Conservation (phyloP, 2,329 filamentous ascomycete genomes). For the Capronia coronata region DNA sequence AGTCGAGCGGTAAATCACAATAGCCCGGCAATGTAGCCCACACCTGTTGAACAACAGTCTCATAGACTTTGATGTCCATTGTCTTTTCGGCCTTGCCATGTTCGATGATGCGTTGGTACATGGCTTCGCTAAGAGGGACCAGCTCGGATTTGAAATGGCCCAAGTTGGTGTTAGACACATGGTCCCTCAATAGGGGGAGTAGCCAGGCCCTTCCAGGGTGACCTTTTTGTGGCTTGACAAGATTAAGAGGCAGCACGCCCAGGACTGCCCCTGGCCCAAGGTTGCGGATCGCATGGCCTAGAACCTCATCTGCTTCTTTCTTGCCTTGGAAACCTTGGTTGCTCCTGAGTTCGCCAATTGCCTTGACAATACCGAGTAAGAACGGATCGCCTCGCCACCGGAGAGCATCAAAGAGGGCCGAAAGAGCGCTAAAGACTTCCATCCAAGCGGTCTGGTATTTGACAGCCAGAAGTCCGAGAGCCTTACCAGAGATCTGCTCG, state of each 20-base stretch:
- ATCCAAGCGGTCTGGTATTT: constrained; percentile 93
- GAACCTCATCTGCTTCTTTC: constrained; percentile 85
- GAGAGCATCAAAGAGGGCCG: constrained; percentile 77
- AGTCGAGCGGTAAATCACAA: constrained; percentile 82
- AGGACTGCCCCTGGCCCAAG: constrained; percentile 86
- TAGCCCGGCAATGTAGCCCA: constrained; percentile 93
- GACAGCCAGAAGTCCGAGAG: constrained; percentile 70
- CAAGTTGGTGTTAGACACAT: constrained; percentile 80
- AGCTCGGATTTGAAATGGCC: constrained; percentile 79
- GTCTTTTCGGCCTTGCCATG: constrained; percentile 79
- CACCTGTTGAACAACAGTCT: constrained; percentile 90
- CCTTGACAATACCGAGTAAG: constrained; percentile 66
- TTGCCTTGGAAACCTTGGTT: constrained; percentile 88
- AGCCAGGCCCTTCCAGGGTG: constrained; percentile 89
- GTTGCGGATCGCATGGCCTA: constrained; percentile 78
- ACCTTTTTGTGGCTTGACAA: constrained; percentile 67
- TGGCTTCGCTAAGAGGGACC: constrained; percentile 77
- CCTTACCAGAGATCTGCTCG: constrained; percentile 66
- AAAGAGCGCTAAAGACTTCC: constrained; percentile 85
- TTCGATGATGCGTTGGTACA: constrained; percentile 84
- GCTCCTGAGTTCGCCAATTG: constrained; percentile 76
- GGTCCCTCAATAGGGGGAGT: constrained; percentile 82
- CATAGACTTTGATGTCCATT: constrained; percentile 95
- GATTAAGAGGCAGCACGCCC: constrained; percentile 75
- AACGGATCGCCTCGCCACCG: constrained; percentile 79